Conservation (phyloP, 139 green algal species). For the Picochlorum sp. region DNA sequence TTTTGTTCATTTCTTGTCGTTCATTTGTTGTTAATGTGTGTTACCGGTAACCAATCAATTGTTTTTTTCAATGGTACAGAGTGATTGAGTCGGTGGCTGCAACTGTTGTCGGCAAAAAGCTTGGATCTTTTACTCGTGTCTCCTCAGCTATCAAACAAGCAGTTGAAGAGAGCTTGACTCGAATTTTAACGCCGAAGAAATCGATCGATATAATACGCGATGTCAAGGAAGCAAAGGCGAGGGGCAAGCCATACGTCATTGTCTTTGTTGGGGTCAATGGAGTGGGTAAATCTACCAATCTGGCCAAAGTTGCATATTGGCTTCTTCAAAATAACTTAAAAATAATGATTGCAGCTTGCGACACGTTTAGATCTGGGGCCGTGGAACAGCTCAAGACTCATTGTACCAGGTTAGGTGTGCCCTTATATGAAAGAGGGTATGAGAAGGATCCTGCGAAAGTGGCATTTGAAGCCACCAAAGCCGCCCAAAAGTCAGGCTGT, state of each 20-base stretch:
- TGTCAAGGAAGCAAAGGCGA: constrained; percentile 30
- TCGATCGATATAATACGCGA: constrained; percentile 72
- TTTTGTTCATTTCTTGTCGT: not conserved
- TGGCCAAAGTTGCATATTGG: constrained; percentile 98
- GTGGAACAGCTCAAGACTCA: constrained; percentile 99
- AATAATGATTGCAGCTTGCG: constrained; percentile 92
- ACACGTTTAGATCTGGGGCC: constrained; percentile 95
- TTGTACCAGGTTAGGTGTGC: constrained; percentile 66
- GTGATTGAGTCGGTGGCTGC: constrained; percentile 58
- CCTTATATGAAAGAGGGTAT: constrained; percentile 95
- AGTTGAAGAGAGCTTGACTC: constrained; percentile 65
- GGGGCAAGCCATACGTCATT: constrained; percentile 83
- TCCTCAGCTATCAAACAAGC: constrained; percentile 57
- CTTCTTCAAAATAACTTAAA: constrained; percentile 63
- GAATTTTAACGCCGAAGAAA: constrained; percentile 67
- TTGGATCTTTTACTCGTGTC: constrained; percentile 80
- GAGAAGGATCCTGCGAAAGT: constrained; percentile 95
- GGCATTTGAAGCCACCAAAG: constrained; percentile 75
- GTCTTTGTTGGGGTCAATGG: constrained; percentile 99
- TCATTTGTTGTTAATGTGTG: not conserved
- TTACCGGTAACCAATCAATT: constrained; percentile 3
- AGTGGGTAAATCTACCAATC: constrained; percentile 97
- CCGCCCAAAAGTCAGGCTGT: constrained; percentile 57
- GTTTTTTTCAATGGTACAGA: not conserved
- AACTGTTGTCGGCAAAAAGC: constrained; percentile 72